Evolutionary conservation across 306 rosid species (phyloP).

Genomic region (Lagenaria siceraria): DNA sequence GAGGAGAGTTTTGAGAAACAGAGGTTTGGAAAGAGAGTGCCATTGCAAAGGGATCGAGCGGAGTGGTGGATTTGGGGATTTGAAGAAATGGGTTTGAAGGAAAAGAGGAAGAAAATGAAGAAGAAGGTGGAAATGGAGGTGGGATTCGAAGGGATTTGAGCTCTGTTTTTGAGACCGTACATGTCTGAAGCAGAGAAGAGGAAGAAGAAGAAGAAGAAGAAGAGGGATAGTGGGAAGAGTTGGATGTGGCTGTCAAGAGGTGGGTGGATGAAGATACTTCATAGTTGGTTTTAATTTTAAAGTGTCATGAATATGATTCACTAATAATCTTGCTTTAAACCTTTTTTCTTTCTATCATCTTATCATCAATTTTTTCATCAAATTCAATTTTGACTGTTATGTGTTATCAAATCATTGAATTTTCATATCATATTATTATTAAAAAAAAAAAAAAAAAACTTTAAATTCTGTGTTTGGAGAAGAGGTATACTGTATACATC

Average conservation of each 20-base stretch:
- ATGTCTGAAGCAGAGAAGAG: neutral
- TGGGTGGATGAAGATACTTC: neutral
- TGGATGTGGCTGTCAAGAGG: neutral
- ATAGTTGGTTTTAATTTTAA: neutral
- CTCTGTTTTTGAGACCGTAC: neutral
- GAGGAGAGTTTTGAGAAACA: constrained; percentile 57
- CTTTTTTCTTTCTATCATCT: neutral
- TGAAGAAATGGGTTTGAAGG: neutral
- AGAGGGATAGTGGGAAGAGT: neutral
- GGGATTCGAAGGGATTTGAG: neutral
- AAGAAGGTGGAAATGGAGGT: neutral
- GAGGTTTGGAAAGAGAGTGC: constrained; percentile 55
- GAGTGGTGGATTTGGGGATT: neutral
- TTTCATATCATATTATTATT: too few species aligned
- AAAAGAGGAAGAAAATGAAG: neutral
- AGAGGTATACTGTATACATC: too few species aligned
- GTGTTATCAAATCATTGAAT: too few species aligned
- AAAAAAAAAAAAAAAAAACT: too few species aligned
- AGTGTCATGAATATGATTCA: neutral
- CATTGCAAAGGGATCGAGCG: constrained; percentile 27
- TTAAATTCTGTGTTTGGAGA: too few species aligned
- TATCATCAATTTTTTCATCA: neutral
- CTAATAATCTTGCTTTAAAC: neutral
- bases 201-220: too few species aligned
- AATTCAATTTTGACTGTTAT: neutral